Evolutionary conservation across 2,329 filamentous ascomycete genomes (phyloP).

Genomic region (Trichoderma harzianum): DNA sequence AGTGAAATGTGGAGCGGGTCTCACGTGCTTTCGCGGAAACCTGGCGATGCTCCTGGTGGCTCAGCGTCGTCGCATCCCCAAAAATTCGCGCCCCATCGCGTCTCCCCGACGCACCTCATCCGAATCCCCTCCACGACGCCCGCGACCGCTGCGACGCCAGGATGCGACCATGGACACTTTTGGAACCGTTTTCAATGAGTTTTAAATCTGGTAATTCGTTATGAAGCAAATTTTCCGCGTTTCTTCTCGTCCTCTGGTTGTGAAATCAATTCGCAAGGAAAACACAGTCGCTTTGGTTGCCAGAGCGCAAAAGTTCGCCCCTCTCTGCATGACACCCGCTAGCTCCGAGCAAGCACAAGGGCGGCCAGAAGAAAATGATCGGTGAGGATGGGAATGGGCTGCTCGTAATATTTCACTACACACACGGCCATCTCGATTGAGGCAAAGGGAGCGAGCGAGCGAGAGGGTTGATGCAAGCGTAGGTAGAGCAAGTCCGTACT

Average conservation of each 20-base stretch:
- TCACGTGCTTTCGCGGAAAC: slow-evolving; percentile 46
- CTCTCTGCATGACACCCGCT: slow-evolving; percentile 23
- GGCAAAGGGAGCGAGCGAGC: slow-evolving; percentile 8
- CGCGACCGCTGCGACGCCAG: slow-evolving; percentile 14
- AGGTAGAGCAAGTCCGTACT: neutral
- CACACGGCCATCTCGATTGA: slow-evolving; percentile 3
- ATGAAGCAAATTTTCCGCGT: slow-evolving; percentile 24
- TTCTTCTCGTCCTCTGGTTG: slow-evolving; percentile 22
- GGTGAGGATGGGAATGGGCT: slow-evolving; percentile 16
- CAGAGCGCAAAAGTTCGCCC: slow-evolving; percentile 20
- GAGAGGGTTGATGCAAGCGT: neutral
- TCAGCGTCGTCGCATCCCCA: slow-evolving; percentile 30
- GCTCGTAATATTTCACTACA: slow-evolving; percentile 4
- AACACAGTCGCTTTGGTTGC: neutral
- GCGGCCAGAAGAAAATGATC: slow-evolving; percentile 1
- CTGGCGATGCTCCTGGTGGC: slow-evolving; percentile 34
- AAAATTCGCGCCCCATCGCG: slow-evolving; percentile 42
- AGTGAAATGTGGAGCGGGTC: neutral
- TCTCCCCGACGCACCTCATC: slow-evolving; percentile 40
- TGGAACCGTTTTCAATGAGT: slow-evolving; percentile 18
- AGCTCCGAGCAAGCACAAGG: slow-evolving; percentile 18
- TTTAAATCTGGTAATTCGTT: neutral
- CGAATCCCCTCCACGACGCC: slow-evolving; percentile 36
- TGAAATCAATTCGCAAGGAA: slow-evolving; percentile 18
- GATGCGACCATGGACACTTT: slow-evolving; percentile 29